Base-by-base conservation (phyloP, 139 green algal genomes). In the Auxenochlorella protothecoides region DNA sequence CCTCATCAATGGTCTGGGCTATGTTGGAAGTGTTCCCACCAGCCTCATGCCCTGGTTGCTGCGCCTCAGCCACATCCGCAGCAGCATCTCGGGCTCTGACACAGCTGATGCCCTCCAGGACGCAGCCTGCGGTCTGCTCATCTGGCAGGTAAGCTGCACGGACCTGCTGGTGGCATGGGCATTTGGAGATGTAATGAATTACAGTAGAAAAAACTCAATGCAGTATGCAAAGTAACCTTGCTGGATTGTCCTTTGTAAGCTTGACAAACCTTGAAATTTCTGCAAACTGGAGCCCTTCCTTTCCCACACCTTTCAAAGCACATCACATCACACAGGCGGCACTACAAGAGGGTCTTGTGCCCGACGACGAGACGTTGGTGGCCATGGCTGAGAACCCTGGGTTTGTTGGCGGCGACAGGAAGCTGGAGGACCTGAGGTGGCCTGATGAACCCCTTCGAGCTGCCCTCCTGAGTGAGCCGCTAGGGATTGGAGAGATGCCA, bases 1-100 rank as follows among this genome's bases (percentile, higher is more conserved):
- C 4, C 74, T 93, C 59, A 67, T 90, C 51, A 83, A 90, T 62
- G 85, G 87, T 3, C 85, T 95, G 27, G 89, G 89, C 6, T 81
- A 84, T 14, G 73, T 94, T 5, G 89, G 89, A 0, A 86, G 90
- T 63, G 78, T 95, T 6, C 27, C 84, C 0, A 68, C 89, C 0
- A 53, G 66, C 4, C 80, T 88, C 61, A 81, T 95, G 79, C 89
- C 89, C 7, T 91, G 78, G 82, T 74, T 95, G 12, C 74, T 95
- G 65, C 85, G 89, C 44, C 76, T 95, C 4, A 81, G 87, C 0
- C 83, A 95, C 70, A 76, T 92, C 51, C 74, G 70, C 69, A 85
- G 57, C 52, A 62, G 16, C 7, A 62, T 68, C 53, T 51, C 70
- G 1, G 80, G 79, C 12, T 75, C 66, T 4, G 83, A 90, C 71